Conservation (phyloP, 1,284 basidiomycete genomes). For the Leccinum subrobustum region DNA sequence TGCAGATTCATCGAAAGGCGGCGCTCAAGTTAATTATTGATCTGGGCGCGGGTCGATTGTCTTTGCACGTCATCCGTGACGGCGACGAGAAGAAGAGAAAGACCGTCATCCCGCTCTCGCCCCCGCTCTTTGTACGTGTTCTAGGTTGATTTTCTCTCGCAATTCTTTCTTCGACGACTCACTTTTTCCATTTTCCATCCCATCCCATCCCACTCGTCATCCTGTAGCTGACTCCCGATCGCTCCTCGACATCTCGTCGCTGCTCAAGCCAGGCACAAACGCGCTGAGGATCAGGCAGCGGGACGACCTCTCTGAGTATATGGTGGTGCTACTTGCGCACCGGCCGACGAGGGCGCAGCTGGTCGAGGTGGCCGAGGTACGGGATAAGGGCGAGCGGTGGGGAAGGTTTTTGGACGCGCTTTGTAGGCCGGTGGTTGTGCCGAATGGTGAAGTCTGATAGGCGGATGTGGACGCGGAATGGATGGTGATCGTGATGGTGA, state of each 20-base stretch:
- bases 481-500: too few species aligned
- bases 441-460: too few species aligned
- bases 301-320: too few species aligned
- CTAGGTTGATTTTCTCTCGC: neutral
- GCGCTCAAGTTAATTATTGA: conserved; percentile 92
- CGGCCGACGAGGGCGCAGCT: too few species aligned
- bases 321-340: too few species aligned
- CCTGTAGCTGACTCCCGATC: conserved; percentile 27
- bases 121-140: conserved; percentile 29
- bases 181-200: neutral
- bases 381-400: too few species aligned
- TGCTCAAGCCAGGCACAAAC: conserved; percentile 25
- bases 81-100: conserved; percentile 3
- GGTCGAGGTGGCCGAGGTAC: too few species aligned
- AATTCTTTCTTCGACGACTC: neutral
- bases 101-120: conserved; percentile 21
- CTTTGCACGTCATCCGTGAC: conserved; percentile 12
- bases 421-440: too few species aligned
- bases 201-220: neutral
- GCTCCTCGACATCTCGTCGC: conserved; percentile 30
- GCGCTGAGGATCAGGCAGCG: conserved; percentile 22
- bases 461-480: too few species aligned
- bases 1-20: conserved; percentile 94
- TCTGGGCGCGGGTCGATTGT: conserved; percentile 58
- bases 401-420: too few species aligned